A percentile compares a stretch with the other conserved stretches of the same genome.
These are phyloP conservation scores for Mycena floridula DNA, from an alignment of 768 basidiomycete species.

Conservation along the genomic window DNA sequence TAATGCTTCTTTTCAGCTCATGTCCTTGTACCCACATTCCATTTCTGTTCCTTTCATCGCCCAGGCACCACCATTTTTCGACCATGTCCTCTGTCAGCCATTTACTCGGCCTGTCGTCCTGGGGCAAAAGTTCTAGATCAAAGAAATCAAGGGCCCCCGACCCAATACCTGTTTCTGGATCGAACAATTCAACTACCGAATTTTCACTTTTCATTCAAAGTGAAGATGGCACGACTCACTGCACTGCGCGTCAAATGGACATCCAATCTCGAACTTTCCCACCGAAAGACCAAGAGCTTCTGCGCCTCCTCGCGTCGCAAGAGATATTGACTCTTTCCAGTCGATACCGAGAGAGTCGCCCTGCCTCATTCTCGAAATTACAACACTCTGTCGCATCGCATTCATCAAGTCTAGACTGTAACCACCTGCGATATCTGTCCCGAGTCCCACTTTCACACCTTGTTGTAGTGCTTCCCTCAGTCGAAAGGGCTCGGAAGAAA, in stretches of 20 bases:
- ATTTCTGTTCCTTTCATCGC: conserved; percentile 59
- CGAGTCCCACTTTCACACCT: conserved; percentile 70
- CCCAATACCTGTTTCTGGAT: conserved; percentile 33
- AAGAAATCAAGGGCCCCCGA: conserved; percentile 71
- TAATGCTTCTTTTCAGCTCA: not conserved
- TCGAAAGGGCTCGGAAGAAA: conserved; percentile 65
- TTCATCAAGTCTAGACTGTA: conserved; percentile 75
- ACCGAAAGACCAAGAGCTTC: conserved; percentile 55
- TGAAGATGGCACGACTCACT: conserved; percentile 41
- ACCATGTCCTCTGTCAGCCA: conserved; percentile 44
- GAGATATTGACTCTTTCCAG: conserved; percentile 78
- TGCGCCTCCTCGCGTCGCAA: conserved; percentile 80
- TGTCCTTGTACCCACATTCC: conserved; percentile 77
- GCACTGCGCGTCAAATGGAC: conserved; percentile 70
- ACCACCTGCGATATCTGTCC: conserved; percentile 83
- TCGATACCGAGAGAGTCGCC: conserved; percentile 50
- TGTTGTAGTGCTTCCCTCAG: conserved; percentile 63
- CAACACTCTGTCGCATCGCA: conserved; percentile 76
- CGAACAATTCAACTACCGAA: conserved; percentile 39
- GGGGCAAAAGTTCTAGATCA: conserved; percentile 18
- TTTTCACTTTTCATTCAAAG: conserved; percentile 1
- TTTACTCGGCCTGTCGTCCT: conserved; percentile 5
- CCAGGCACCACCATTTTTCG: conserved; percentile 91
- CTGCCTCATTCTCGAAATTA: conserved; percentile 64
- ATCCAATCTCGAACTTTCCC: conserved; percentile 55